Base-by-base conservation (phyloP, 148 eudicot species). In the Limonium bicolor region DNA sequence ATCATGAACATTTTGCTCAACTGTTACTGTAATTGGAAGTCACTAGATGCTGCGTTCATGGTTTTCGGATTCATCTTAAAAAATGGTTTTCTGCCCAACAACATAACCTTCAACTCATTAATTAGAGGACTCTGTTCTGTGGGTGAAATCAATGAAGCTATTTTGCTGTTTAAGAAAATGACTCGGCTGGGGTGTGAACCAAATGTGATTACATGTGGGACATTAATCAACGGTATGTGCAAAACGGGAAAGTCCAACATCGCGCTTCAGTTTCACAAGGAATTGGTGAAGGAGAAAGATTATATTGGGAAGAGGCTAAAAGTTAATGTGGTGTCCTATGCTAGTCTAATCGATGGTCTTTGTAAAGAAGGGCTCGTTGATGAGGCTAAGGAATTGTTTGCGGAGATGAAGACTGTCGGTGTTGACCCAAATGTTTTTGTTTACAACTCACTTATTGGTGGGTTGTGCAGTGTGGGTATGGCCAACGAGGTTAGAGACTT, bases 331-430 rank as follows among this genome's bases (percentile, higher is more conserved):
- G 12, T 29, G 7, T 8, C 12, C 12, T 29, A 29, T 29, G 33
- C 10, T 38, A 20, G 26, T 20, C 37, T 63, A 2, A 51, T 63
- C 29, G 53, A 63, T 19, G 57, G 46, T 27, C 68, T 63, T 19
- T 56, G 58, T 50, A 63, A 57, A 45, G 58, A 56, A 50, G 68
- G 63, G n/a, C 29, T 27, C 20, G 26, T 63, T 14, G 57, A 52
- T 6, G 40, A 56, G 32, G 68, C 53, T 21, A 39, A 29, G 33
- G 54, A 57, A 25, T 25, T 63, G n/a, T 57, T 63, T 18, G 21
- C 18, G 15, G 63, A 51, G 28, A 64, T 64, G 68, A 35, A 43
- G 27, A 41, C 36, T 8, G 51, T 20, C 29, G 51, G 68, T 1
- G 57, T 64, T 32, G 27, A 28, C 8, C 43, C 63, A 0, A 48